Base-by-base conservation (phyloP, 345 rosid genomes). In the Aquilaria malaccensis region DNA sequence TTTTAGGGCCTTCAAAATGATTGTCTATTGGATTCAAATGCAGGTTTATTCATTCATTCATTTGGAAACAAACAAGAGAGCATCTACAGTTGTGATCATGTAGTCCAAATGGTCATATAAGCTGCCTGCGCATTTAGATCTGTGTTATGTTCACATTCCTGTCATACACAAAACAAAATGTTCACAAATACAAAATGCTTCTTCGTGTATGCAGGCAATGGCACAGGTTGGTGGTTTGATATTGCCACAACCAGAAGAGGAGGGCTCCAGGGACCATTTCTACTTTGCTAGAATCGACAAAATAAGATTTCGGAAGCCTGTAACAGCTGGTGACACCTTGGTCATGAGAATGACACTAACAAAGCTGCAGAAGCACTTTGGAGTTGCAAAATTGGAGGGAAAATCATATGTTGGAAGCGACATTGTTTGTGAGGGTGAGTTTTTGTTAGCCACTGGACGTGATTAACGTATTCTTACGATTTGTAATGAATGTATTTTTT, bases 331-430 rank as follows among this genome's bases (percentile, higher is more conserved):
- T 51, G 99, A 94, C 73, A 91, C 97, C 33, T 74, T 88, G 52
- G 95, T 91, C 14, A 91, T 91, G 97, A 91, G 95, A 76, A 91
- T 91, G 97, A 94, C 86, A 11, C 88, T 94, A 45, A 56, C 70
- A 61, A 86, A 85, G 93, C 74, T 94, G 54, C 95, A 86, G 74
- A 90, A 83, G 71, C 82, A 88, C 63, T 94, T 88, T 56, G 97
- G 96, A 67, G 81, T 94, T 33, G 97, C 97, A 7, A 94, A 90
- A 77, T 85, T 94, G 97, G 93, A 94, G 68, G 97, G 96, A n/a
- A 94, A 90, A 71, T 97, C 99, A 60, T 94, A 86, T 45, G 96
- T 90, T 10, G 97, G 95, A 29, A 80, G 77, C 52, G 78, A 88
- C 15, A 52, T 91, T 33, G 96, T 83, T 29, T 86, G 99, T 13